Conservation (phyloP, 2,329 filamentous ascomycete species). For the Pezicula rhizophila region DNA sequence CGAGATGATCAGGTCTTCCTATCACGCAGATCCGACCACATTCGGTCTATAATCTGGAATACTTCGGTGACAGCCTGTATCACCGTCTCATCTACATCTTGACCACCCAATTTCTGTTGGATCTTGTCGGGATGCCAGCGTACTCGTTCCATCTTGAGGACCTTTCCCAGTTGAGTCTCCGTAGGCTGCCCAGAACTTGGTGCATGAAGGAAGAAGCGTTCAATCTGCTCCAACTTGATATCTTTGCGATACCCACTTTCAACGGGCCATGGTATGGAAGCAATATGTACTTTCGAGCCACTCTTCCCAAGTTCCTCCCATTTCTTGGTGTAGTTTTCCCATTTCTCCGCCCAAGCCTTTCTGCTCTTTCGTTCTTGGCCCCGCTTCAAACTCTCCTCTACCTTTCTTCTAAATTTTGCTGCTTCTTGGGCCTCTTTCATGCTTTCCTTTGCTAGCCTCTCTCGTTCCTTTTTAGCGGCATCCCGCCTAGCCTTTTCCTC, state of each 20-base stretch:
- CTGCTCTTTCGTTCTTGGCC: constrained; percentile 52
- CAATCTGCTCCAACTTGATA: constrained; percentile 49
- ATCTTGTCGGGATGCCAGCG: constrained; percentile 98
- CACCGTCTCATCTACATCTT: constrained; percentile 61
- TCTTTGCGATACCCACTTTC: constrained; percentile 50
- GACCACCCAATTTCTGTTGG: constrained; percentile 75
- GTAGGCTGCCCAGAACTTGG: constrained; percentile 28
- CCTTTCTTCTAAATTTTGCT: constrained; percentile 48
- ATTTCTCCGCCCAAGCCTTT: constrained; percentile 51
- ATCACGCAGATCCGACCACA: constrained; percentile 58
- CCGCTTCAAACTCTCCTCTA: constrained; percentile 63
- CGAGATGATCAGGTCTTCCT: constrained; percentile 10
- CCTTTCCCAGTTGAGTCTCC: constrained; percentile 34
- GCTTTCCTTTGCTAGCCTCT: constrained; percentile 32
- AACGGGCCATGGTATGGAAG: constrained; percentile 58
- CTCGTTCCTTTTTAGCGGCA: constrained; percentile 44
- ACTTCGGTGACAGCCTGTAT: constrained; percentile 80
- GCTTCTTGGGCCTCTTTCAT: constrained; percentile 34
- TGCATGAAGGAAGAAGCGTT: constrained; percentile 55
- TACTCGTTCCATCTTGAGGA: constrained; percentile 78
- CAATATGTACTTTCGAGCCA: constrained; percentile 36
- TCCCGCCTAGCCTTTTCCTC: constrained; percentile 65
- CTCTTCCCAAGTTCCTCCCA: constrained; percentile 50
- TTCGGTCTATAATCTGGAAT: constrained; percentile 80
- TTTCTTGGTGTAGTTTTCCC: constrained; percentile 55